A percentile compares a stretch with the other conserved stretches of the same genome.
Evolutionary conservation across 768 basidiomycete species (phyloP).

Genomic region (Lentinula detonsa): DNA sequence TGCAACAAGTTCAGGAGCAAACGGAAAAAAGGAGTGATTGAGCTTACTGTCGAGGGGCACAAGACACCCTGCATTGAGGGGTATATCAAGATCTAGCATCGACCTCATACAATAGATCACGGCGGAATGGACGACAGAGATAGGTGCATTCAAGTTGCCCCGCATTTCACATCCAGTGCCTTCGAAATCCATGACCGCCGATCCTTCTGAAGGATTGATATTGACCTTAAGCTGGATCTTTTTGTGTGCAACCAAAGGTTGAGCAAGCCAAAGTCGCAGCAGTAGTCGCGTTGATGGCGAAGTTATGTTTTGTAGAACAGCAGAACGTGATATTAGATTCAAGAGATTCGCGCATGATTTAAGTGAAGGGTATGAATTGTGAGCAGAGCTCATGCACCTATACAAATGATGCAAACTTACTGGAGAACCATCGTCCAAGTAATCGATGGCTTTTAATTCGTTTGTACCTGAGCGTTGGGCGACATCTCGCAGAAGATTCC

Average conservation of each 20-base stretch:
- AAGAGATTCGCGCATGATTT: neutral
- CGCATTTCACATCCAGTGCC: conserved; percentile 82
- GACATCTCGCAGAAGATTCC: conserved; percentile 73
- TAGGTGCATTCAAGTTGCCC: conserved; percentile 80
- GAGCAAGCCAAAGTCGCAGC: neutral
- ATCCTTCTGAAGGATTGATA: conserved; percentile 69
- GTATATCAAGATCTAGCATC: conserved; percentile 84
- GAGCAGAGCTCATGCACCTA: neutral
- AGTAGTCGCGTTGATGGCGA: neutral
- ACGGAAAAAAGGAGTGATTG: neutral
- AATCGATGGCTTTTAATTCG: conserved; percentile 67
- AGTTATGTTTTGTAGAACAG: neutral
- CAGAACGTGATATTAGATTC: neutral
- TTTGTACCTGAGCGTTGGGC: conserved; percentile 62
- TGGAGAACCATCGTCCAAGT: conserved; percentile 84
- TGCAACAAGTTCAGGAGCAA: neutral
- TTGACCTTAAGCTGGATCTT: conserved; percentile 73
- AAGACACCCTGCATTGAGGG: conserved; percentile 90
- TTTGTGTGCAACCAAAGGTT: neutral
- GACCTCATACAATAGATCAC: conserved; percentile 87
- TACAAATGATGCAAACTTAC: conserved; percentile 30
- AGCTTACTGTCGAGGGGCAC: conserved; percentile 71
- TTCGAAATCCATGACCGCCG: conserved; percentile 79
- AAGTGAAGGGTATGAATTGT: neutral
- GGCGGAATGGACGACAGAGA: conserved; percentile 82